Evolutionary conservation across 352 stramenopile species (phyloP), one percentile per base, ranked within the genome.

Genomic region (Globisporangium acanthophoron): DNA sequence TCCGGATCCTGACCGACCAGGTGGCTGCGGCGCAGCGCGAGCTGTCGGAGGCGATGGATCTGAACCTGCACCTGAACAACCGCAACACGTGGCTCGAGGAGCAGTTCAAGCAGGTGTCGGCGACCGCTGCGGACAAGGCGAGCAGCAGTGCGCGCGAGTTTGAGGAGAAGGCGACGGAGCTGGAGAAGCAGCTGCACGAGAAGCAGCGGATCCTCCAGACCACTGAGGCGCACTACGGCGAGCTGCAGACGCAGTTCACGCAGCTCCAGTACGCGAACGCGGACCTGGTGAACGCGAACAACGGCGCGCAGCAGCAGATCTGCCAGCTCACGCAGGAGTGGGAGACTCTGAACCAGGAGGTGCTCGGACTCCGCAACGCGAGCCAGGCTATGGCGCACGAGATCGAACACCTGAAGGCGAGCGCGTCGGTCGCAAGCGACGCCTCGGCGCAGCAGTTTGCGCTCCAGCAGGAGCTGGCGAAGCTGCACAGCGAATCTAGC

Each of bases 1-100:
- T 94, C 35, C 73, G 76, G 13, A 47, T 88, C 16, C 66, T 94
- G 3, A 88, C 85, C 0, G 77, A 90, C 13, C 85, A 94, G 53
- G 80, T 91, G 39, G 65, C 72, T 3, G 76, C 73, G 29, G 76
- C 78, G 24, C 85, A 94, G 59, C 74, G 71, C 35, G 82, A 92
- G 58, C 65, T 94, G 7, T 88, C 80, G n/a, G 78, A 91, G 20
- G 78, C 82, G 4, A 92, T 94, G 82, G 78, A 92, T 24, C 51
- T 94, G 53, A 92, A 92, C 43, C 61, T 92, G 29, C 76, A 90
- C 31, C 57, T 94, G 47, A 92, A 76, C 62, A 87, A 87, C 55
- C 85, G 76, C 27, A 92, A 91, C 61, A 77, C 75, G 44, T 88
- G 71, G 73, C 69, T 94, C 0, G 85, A 94, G 58, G 82, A 91